Conservation (phyloP, 495 filamentous ascomycete genomes). For the Acidiella bohemica region DNA sequence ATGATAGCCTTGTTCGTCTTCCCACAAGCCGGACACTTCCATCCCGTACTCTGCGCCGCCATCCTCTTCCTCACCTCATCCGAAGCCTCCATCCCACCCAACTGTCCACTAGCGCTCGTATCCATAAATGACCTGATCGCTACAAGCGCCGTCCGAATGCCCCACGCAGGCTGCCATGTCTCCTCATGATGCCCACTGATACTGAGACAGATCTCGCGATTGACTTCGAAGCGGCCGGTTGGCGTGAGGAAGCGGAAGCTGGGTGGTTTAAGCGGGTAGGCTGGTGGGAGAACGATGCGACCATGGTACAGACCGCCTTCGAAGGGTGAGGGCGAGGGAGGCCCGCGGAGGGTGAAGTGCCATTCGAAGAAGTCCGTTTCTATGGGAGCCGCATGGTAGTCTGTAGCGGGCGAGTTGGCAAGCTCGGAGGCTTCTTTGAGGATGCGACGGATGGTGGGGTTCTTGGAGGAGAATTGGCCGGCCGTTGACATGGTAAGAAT, state of each 20-base stretch:
- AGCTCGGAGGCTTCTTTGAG: constrained; percentile 79
- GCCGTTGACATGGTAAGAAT: constrained; percentile 30
- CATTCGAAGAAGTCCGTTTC: constrained; percentile 92
- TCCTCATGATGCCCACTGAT: constrained; percentile 95
- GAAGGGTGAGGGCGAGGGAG: constrained; percentile 69
- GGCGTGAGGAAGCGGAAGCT: constrained; percentile 91
- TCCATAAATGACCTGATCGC: constrained; percentile 62
- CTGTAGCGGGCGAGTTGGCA: constrained; percentile 56
- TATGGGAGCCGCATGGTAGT: constrained; percentile 69
- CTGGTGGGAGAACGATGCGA: constrained; percentile 75
- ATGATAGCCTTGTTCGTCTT: constrained; percentile 61
- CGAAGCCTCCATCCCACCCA: constrained; percentile 71
- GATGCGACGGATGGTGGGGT: constrained; percentile 68
- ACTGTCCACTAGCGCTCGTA: constrained; percentile 59
- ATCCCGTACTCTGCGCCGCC: constrained; percentile 47
- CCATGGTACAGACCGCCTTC: constrained; percentile 80
- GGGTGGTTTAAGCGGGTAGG: constrained; percentile 81
- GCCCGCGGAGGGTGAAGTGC: constrained; percentile 96
- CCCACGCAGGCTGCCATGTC: constrained; percentile 97
- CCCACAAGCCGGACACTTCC: constrained; percentile 52
- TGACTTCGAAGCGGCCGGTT: constrained; percentile 84
- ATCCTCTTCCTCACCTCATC: constrained; percentile 48
- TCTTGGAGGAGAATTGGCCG: constrained; percentile 56
- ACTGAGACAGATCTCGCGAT: constrained; percentile 88
- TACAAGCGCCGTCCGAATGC: constrained; percentile 65